A percentile compares a stretch with the other conserved stretches of the same genome.
phyloP scores from a whole-genome alignment of 441 rosid genomes.

The Rhodomyrtus psidioides region DNA sequence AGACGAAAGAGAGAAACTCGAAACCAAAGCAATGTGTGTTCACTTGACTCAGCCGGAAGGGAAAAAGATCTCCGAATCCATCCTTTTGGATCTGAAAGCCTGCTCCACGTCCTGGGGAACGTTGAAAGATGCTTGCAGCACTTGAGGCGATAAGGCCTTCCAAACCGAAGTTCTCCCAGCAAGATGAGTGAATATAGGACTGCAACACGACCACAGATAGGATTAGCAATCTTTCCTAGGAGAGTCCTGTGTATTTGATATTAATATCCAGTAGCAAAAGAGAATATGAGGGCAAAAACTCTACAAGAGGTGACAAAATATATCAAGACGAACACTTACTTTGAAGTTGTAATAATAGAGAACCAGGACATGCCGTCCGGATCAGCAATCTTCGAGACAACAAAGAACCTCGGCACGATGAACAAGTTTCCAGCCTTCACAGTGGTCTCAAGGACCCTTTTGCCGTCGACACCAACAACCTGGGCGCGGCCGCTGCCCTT shows the following conservation, averaged over 20 bases:
- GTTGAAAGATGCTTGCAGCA: conserved; percentile 64
- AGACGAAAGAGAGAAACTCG: background rate
- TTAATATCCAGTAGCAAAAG: background rate
- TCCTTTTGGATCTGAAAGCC: conserved; percentile 59
- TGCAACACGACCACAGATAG: background rate
- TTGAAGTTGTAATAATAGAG: conserved; percentile 81
- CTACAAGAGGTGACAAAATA: background rate
- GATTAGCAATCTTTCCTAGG: background rate
- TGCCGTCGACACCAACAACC: conserved; percentile 65
- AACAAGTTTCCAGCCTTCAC: conserved; percentile 66
- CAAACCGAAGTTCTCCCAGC: conserved; percentile 76
- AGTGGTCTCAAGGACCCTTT: conserved; percentile 56
- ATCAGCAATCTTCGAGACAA: conserved; percentile 68
- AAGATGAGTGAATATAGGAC: conserved; percentile 82
- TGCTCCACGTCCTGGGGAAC: conserved; percentile 46
- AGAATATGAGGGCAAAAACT: background rate
- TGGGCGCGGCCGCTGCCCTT: conserved; percentile 81
- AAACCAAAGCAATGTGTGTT: background rate
- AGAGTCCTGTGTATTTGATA: background rate
- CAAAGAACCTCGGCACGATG: conserved; percentile 86
- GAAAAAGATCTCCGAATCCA: conserved; percentile 64
- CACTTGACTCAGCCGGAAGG: conserved; percentile 41
- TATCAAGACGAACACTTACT: conserved; percentile 29
- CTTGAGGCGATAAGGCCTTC: conserved; percentile 77
- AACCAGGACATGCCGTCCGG: conserved; percentile 74